Evolutionary conservation across 306 rosid species (phyloP), one percentile per base, ranked within the genome.

Genomic region (Vigna unguiculata): DNA sequence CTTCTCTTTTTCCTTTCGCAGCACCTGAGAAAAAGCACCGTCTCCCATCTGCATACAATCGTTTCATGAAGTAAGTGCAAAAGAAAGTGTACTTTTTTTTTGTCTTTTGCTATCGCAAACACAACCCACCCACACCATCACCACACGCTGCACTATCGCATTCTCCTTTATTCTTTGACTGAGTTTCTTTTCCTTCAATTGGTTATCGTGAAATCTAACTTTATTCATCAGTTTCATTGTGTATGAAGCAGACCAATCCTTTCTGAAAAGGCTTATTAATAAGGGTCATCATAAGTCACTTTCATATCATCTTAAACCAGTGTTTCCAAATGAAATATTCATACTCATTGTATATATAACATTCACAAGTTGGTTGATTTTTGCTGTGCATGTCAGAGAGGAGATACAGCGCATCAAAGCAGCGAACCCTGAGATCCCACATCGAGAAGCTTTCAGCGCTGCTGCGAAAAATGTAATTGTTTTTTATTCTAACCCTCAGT

Each of bases 1-100:
- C 16, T 25, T 28, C 5, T 28, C 30, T 28, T 28, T 28, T 28
- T 28, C 30, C 3, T 28, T 45, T 76, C 83, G 51, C 83, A 95
- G 99, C 99, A 46, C 99, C 99, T 68, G 99, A 95, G 96, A 95
- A 95, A 85, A 95, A 92, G 73, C 99, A 95, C 76, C 86, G 98
- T 40, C 93, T 95, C 11, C 99, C 99, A 38, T 95, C 99, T 71
- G 98, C 99, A 43, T 95, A 92, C 87, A 95, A 95, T 66, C 93
- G 99, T 69, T 95, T 95, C 90, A 95, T 95, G 99, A 95, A 95
- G 99, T 95, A 88, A 89, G 90, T 45, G 68, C 62, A 64, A 43
- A 13, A 25, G 1, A 59, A 40, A 2, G 28, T 52, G 25, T 25
- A 46, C 47, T 17, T 52, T 36, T 52, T 36, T 48, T 41, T 65